A percentile compares a stretch with the other conserved stretches of the same genome.
These are phyloP conservation scores for Cocos nucifera DNA, from an alignment of 176 grass and related monocot species.

Conservation along the genomic window DNA sequence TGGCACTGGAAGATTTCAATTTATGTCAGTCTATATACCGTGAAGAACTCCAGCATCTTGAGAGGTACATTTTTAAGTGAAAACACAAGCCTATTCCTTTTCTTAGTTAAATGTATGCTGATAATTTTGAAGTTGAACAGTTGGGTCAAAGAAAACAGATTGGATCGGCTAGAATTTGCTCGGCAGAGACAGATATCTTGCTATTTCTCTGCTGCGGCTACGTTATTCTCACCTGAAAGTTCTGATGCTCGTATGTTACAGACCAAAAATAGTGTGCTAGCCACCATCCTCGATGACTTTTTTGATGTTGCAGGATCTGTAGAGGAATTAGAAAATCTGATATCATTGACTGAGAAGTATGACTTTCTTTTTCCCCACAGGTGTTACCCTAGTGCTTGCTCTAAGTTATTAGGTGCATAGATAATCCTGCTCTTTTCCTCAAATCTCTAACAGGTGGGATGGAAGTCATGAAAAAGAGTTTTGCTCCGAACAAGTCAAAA, in stretches of 20 bases:
- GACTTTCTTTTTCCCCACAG: background rate
- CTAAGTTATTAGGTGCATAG: too few species aligned
- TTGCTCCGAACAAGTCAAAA: conserved; percentile 54
- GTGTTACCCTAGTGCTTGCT: too few species aligned
- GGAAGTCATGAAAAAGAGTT: conserved; percentile 33
- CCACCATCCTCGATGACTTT: conserved; percentile 61
- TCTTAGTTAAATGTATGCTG: too few species aligned
- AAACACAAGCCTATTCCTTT: too few species aligned
- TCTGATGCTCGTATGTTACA: conserved; percentile 46
- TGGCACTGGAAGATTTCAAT: conserved; percentile 43
- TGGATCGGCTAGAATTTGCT: conserved; percentile 65
- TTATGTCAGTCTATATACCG: conserved; percentile 36
- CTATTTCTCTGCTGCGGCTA: conserved; percentile 53
- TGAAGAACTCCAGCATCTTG: conserved; percentile 52
- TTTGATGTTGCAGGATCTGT: conserved; percentile 66
- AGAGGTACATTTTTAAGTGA: conserved; percentile 28
- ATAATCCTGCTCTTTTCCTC: background rate
- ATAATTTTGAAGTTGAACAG: conserved; percentile 16
- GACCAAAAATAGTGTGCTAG: conserved; percentile 55
- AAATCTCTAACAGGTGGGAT: conserved; percentile 45
- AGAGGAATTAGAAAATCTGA: conserved; percentile 52
- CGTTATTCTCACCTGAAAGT: conserved; percentile 41
- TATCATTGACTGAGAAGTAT: conserved; percentile 54
- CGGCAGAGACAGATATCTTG: conserved; percentile 53
- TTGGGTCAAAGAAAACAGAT: conserved; percentile 47